These are phyloP conservation scores for Tephrocybe sp. DNA, from an alignment of 768 basidiomycete genomes.

Conservation along the genomic window DNA sequence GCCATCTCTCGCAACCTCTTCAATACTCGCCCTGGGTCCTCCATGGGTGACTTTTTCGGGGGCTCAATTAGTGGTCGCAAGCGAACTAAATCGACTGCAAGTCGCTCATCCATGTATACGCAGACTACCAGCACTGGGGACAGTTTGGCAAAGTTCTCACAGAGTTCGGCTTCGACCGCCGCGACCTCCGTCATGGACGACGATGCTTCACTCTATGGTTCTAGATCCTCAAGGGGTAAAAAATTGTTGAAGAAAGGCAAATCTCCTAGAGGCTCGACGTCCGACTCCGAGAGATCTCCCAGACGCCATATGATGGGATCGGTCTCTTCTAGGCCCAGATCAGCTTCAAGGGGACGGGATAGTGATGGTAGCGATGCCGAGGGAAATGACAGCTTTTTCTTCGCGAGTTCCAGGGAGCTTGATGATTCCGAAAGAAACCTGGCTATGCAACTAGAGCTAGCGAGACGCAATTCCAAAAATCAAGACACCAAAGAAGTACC, in stretches of 20 bases:
- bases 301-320: conserved; percentile 32
- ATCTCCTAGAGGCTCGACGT: conserved; percentile 40
- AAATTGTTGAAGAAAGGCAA: conserved; percentile 40
- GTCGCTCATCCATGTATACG: conserved; percentile 73
- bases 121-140: conserved; percentile 67
- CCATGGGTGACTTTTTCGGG: conserved; percentile 74
- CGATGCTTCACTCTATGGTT: conserved; percentile 45
- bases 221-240: conserved; percentile 46
- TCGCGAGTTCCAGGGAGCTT: conserved; percentile 34
- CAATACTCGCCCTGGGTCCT: conserved; percentile 60
- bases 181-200: conserved; percentile 63
- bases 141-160: conserved; percentile 68
- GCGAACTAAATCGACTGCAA: conserved; percentile 65
- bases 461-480: conserved; percentile 79
- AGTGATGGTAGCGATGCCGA: conserved; percentile 43
- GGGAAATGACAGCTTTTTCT: conserved; percentile 39
- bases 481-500: conserved; percentile 51
- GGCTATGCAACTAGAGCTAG: conserved; percentile 74
- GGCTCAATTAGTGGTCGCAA: conserved; percentile 67
- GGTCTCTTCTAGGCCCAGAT: conserved; percentile 34
- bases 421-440: conserved; percentile 78
- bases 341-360: conserved; percentile 40
- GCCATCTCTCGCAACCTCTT: conserved; percentile 90
- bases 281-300: conserved; percentile 44
- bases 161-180: conserved; percentile 69